Evolutionary conservation across 345 rosid genomes (phyloP).

Genomic region (Angophora floribunda): DNA sequence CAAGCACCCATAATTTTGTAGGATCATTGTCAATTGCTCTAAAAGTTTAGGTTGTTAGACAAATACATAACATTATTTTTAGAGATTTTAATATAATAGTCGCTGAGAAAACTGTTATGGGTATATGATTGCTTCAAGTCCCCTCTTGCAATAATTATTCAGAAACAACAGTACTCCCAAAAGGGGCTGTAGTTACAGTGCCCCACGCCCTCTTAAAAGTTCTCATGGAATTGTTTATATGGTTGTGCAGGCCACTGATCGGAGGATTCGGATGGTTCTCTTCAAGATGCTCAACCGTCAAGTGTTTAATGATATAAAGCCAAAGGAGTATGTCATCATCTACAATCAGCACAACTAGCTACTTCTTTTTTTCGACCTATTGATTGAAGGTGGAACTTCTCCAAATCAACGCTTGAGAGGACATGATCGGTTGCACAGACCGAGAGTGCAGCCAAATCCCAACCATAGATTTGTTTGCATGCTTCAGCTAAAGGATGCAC

Average conservation of each 20-base stretch:
- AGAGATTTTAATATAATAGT: too few relatives aligned
- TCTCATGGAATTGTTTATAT: background rate
- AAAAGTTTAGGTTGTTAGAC: too few relatives aligned
- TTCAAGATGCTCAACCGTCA: slow-evolving; percentile 92
- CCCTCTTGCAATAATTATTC: background rate
- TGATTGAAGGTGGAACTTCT: background rate
- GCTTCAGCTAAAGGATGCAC: too few relatives aligned
- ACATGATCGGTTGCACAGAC: too few relatives aligned
- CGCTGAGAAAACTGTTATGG: background rate
- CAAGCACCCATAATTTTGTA: too few relatives aligned
- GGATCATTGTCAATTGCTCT: background rate
- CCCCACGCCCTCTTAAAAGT: background rate
- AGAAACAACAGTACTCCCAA: background rate
- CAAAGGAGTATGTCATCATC: slow-evolving; percentile 51
- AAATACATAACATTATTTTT: too few relatives aligned
- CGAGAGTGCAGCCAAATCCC: too few relatives aligned
- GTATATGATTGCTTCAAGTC: background rate
- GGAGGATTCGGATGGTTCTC: slow-evolving; percentile 84
- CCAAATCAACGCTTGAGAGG: background rate
- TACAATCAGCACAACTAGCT: background rate
- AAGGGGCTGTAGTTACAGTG: background rate
- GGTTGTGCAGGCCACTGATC: slow-evolving; percentile 71
- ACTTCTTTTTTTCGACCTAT: background rate
- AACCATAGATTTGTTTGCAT: too few relatives aligned
- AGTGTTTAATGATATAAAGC: slow-evolving; percentile 80